Evolutionary conservation across 768 basidiomycete species (phyloP), one percentile per base, ranked within the genome.

Genomic region (Phanerochaete carnosa): DNA sequence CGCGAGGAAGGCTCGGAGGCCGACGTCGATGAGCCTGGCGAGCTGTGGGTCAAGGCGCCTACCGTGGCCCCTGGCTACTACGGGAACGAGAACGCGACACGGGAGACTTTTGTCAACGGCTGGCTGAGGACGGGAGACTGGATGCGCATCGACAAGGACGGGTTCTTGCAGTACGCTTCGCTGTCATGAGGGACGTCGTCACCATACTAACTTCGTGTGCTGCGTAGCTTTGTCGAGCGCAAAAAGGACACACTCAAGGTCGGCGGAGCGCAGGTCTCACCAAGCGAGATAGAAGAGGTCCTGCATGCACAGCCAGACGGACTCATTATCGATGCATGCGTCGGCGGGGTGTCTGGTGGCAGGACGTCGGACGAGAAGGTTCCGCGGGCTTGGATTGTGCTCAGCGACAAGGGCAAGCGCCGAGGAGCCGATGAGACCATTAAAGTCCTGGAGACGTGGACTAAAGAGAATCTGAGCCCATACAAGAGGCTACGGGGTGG

Each of bases 241-340:
- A 78, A 79, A 19, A 92, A 93, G 86, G 92, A 93, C 67, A 91
- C 85, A 0, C 77, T 94, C 25, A 94, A 94, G 68, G 80, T 94
- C 2, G 90, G 89, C 0, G 92, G 91, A 3, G 77, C 77, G 53
- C 92, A 93, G 71, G 92, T 93, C 0, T 90, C 92, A 0, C 92
- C 91, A 0, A 80, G 82, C n/a, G 91, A 94, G 68, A 88, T 93
- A 54, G 92, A 93, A 68, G 77, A 83, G 25, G 80, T 79, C 23
- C 74, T 93, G 1, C 78, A 86, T 22, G 77, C 77, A 0, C 83
- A 92, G 35, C 88, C 90, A 0, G 79, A 79, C 11, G 74, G 75
- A 15, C 77, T 91, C 51, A 81, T 92, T 60, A 72, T 69, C 12
- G 92, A 93, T 62, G 88, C 77, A 13, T 78, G 80, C 1, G 91